Evolutionary conservation across 345 rosid genomes (phyloP), one percentile per base, ranked within the genome.

Genomic region (Euphorbia peplus): DNA sequence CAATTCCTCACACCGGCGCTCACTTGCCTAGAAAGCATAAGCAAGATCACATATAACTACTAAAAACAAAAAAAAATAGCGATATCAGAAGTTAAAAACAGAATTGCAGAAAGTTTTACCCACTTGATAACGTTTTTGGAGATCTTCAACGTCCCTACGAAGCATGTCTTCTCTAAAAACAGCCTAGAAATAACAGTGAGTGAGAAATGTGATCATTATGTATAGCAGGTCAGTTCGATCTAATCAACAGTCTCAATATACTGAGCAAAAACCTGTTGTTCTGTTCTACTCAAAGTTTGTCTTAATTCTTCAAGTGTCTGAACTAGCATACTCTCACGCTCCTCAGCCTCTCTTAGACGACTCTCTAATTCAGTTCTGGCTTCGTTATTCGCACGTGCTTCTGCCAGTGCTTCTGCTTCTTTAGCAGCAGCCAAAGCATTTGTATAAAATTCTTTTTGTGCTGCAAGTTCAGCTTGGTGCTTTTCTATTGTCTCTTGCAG

Each of bases 1-100:
- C 81, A 95, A 87, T 81, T 95, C 99, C 84, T 95, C 99, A 74
- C 98, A 92, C 41, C 98, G 95, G 1, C 99, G 93, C 75, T 95
- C 99, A 85, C 95, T 92, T 80, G 88, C 96, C 99, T 95, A 70
- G 32, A 58, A 19, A 78, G 57, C 68, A 74, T 28, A 32, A 66
- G 24, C 56, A 66, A 15, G 63, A 55, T 24, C 44, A 52, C 29
- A 30, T 19, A 55, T 70, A 54, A 71, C 5, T 39, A 66, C 68
- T 24, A 60, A 50, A 69, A 69, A 59, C 39, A n/a, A 54, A 74
- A n/a, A 54, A 74, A 19, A 11, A 59, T 28, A 57, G 68, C 24
- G 64, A 68, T 55, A 52, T 18, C 54, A 63, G 57, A 28, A 28
- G 56, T 28, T 62, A 41, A 11, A 29, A 60, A 7, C 37, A 55